Conservation (phyloP, 768 basidiomycete genomes). For the Chalciporus piperatus region DNA sequence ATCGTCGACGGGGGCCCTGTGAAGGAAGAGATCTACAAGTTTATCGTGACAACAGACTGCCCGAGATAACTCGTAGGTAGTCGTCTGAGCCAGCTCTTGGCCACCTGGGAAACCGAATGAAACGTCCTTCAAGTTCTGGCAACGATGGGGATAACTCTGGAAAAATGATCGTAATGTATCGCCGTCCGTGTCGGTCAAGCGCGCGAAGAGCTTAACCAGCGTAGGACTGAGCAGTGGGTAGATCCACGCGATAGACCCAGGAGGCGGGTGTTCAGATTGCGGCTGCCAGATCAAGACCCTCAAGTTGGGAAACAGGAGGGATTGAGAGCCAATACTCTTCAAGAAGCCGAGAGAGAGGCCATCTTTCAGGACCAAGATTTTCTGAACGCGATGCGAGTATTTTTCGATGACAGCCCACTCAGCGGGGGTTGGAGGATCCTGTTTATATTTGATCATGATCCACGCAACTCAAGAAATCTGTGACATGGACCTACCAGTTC, state of each 20-base stretch:
- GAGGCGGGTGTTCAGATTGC: not conserved
- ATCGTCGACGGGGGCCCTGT: not conserved
- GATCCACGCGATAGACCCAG: constrained; percentile 1
- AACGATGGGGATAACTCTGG: constrained; percentile 3
- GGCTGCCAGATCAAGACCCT: constrained; percentile 5
- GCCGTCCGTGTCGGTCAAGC: constrained; percentile 9
- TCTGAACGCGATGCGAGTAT: constrained; percentile 7
- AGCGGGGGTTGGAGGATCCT: not conserved
- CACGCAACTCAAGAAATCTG: too few species aligned
- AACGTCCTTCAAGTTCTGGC: constrained; percentile 4
- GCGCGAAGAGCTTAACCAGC: too few species aligned
- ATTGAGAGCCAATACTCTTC: constrained; percentile 1
- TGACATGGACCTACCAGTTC: too few species aligned
- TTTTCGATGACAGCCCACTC: constrained; percentile 4
- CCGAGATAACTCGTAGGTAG: constrained; percentile 3
- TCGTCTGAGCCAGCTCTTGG: not conserved
- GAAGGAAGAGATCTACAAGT: not conserved
- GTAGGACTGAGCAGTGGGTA: constrained; percentile 13
- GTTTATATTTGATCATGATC: too few species aligned
- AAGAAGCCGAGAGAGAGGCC: constrained; percentile 5
- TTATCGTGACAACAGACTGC: not conserved
- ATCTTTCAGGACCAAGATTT: not conserved
- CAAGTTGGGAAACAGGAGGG: constrained; percentile 8
- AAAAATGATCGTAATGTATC: constrained; percentile 7
- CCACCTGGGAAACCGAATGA: not conserved